Evolutionary conservation across 1,284 basidiomycete genomes (phyloP).

Genomic region (Fomitopsis palustris): DNA sequence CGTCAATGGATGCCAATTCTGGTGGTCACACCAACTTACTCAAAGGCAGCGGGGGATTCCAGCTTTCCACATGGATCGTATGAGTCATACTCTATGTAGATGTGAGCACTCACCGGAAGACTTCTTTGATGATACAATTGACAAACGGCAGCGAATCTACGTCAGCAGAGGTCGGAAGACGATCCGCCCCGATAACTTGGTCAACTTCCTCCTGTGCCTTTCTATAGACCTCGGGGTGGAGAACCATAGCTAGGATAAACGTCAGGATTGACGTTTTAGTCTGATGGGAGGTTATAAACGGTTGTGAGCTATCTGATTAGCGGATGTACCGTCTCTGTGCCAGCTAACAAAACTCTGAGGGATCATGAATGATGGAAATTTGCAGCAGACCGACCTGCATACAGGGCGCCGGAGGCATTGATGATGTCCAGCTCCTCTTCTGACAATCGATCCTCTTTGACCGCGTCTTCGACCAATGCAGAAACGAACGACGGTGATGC

Average conservation of each 20-base stretch:
- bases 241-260: constrained; percentile 24
- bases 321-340: not conserved
- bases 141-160: constrained; percentile 23
- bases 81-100: no score
- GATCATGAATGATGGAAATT: no score
- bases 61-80: no score
- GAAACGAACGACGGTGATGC: not conserved
- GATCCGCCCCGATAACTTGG: constrained; percentile 17
- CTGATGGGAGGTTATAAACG: not conserved
- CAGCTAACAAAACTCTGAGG: not conserved
- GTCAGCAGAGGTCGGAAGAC: constrained; percentile 26
- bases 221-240: constrained; percentile 23
- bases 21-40: not conserved
- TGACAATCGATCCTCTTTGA: constrained; percentile 3
- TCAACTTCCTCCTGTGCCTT: constrained; percentile 28
- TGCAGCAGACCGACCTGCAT: not conserved
- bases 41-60: not conserved
- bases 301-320: not conserved
- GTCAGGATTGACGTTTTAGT: not conserved
- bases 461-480: constrained; percentile 1
- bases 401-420: constrained; percentile 7
- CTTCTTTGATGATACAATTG: constrained; percentile 29
- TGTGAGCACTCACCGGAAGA: not conserved
- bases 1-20: not conserved
- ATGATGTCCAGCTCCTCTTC: constrained; percentile 4